Conservation (phyloP, 2,329 filamentous ascomycete genomes). For the Monosporascus sp. region DNA sequence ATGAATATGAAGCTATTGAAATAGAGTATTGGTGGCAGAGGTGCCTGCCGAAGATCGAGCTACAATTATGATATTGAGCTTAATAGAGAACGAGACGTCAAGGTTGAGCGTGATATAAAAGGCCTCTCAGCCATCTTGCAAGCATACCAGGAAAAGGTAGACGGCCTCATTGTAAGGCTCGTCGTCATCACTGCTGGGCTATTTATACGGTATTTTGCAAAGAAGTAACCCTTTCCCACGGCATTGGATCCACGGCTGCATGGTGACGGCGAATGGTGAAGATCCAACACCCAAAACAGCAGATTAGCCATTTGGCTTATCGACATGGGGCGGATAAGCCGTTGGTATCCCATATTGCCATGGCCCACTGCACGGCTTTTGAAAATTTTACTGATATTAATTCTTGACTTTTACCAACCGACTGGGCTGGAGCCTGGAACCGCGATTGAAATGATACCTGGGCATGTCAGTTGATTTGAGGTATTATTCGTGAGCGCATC, state of each 20-base stretch:
- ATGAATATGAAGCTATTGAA: background rate
- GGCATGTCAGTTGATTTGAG: background rate
- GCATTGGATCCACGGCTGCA: background rate
- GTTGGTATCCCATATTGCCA: slow-evolving; percentile 15
- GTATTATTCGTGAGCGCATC: too few relatives aligned
- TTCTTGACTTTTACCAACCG: background rate
- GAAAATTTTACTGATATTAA: slow-evolving; percentile 1
- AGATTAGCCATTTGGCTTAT: background rate
- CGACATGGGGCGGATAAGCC: slow-evolving; percentile 10
- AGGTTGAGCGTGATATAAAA: too few relatives aligned
- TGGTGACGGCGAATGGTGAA: background rate
- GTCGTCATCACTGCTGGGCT: too few relatives aligned
- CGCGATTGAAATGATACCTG: background rate
- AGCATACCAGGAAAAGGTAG: too few relatives aligned
- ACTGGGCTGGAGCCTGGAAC: background rate
- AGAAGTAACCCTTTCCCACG: too few relatives aligned
- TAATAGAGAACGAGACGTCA: background rate
- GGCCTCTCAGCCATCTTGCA: too few relatives aligned
- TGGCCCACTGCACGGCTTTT: slow-evolving; percentile 6
- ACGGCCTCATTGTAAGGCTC: too few relatives aligned
- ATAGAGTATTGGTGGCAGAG: background rate
- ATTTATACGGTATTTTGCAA: too few relatives aligned
- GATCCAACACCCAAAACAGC: background rate
- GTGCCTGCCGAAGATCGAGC: background rate
- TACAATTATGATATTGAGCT: background rate